Percentiles rank a stretch among this genome's conserved stretches.
Evolutionary conservation across 2,329 filamentous ascomycete species (phyloP).

Genomic region (Fusarium subtropicale): DNA sequence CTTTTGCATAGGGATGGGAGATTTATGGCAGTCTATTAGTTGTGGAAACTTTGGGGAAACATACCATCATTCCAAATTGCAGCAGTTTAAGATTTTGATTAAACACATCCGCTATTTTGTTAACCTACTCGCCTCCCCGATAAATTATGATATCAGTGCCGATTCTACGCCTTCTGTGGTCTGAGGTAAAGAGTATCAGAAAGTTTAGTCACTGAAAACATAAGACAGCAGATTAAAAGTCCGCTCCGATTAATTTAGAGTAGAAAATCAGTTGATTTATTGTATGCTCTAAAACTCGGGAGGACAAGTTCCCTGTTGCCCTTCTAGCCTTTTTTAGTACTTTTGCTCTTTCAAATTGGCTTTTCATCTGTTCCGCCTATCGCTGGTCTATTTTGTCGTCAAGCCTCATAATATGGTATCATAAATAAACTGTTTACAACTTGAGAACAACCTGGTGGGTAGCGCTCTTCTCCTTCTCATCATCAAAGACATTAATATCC

Average conservation of each 20-base stretch:
- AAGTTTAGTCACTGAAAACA: neutral
- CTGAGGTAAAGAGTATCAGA: neutral
- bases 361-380: neutral
- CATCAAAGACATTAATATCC: constrained; percentile 67
- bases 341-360: neutral
- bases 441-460: constrained; percentile 60
- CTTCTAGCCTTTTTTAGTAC: neutral
- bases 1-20: constrained; percentile 13
- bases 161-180: neutral
- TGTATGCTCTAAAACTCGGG: neutral
- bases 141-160: neutral
- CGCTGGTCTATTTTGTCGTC: constrained; percentile 21
- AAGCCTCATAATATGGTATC: constrained; percentile 36
- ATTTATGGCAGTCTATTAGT: constrained; percentile 2
- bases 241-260: neutral
- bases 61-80: constrained; percentile 27
- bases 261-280: neutral
- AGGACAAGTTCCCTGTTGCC: neutral
- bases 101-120: neutral
- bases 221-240: neutral
- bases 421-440: constrained; percentile 34
- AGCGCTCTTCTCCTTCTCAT: constrained; percentile 64
- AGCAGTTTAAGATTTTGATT: constrained; percentile 4
- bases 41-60: constrained; percentile 4
- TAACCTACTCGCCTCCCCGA: neutral